Evolutionary conservation across 805 yeast species (phyloP).

Genomic region (Ogataea dorogensis): DNA sequence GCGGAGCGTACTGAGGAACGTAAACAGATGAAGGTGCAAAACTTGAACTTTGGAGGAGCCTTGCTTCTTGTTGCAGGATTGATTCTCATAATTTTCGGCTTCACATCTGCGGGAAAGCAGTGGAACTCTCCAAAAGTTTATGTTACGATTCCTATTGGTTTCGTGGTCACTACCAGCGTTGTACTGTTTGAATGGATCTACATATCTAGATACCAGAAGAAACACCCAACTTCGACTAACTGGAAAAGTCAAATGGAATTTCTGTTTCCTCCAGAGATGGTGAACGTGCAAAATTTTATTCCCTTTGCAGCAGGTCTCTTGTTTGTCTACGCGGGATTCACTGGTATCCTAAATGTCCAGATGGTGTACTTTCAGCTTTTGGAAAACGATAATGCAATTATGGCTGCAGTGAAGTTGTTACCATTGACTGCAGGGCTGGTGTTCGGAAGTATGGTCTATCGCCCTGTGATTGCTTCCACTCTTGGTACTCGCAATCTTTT

Average conservation of each 20-base stretch:
- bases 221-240: neutral
- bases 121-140: constrained; percentile 43
- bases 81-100: constrained; percentile 41
- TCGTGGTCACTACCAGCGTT: constrained; percentile 28
- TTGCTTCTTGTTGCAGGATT: constrained; percentile 35
- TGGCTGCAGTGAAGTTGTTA: constrained; percentile 38
- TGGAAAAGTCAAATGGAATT: constrained; percentile 23
- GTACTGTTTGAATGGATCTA: constrained; percentile 33
- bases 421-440: constrained; percentile 36
- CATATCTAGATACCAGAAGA: constrained; percentile 13
- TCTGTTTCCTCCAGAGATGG: constrained; percentile 25
- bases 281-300: constrained; percentile 25
- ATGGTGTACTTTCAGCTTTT: constrained; percentile 30
- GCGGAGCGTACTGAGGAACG: constrained; percentile 30
- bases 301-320: constrained; percentile 18
- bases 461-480: constrained; percentile 11
- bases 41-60: constrained; percentile 33
- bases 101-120: constrained; percentile 43
- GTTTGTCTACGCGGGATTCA: constrained; percentile 13
- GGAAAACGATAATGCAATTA: constrained; percentile 31
- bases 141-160: constrained; percentile 41
- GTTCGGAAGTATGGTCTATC: constrained; percentile 29
- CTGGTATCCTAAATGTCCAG: constrained; percentile 10
- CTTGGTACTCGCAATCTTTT: constrained; percentile 25
- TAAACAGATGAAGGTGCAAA: constrained; percentile 20